These are phyloP conservation scores for Penicillium psychrosexuale DNA, from an alignment of 2,329 filamentous ascomycete species.

Conservation along the genomic window DNA sequence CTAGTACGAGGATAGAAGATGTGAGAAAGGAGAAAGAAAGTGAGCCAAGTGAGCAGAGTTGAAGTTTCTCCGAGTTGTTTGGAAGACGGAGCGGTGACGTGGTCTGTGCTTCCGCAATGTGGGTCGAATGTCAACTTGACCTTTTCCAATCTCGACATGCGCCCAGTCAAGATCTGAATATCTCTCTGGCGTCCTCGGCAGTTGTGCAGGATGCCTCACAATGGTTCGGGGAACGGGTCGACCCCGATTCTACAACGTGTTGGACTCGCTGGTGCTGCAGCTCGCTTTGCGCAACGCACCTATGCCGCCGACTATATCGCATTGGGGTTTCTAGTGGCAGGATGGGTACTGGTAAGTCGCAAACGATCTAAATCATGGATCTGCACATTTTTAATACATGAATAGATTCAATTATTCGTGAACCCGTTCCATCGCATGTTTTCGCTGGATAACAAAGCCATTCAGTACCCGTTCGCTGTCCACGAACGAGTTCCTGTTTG, in stretches of 20 bases:
- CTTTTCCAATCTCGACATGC: conserved; percentile 2
- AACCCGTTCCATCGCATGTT: conserved; percentile 95
- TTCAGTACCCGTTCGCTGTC: conserved; percentile 82
- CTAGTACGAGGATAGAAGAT: background rate
- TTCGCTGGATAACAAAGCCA: conserved; percentile 75
- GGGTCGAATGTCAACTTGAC: conserved; percentile 1
- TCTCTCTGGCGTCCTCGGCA: background rate
- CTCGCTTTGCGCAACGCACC: conserved; percentile 62
- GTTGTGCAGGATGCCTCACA: conserved; percentile 28
- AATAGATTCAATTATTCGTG: conserved; percentile 63
- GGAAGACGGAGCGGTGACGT: conserved; percentile 2
- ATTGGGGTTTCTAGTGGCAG: conserved; percentile 64
- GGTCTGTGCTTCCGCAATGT: conserved; percentile 17
- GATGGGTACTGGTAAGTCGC: conserved; percentile 49
- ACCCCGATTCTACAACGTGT: conserved; percentile 23
- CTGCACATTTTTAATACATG: background rate
- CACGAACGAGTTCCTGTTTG: conserved; percentile 77
- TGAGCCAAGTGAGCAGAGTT: background rate
- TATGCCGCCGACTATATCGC: conserved; percentile 89
- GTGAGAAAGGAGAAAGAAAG: background rate
- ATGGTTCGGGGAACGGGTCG: conserved; percentile 25
- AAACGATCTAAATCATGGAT: background rate
- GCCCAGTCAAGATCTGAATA: conserved; percentile 6
- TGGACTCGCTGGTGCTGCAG: conserved; percentile 48
- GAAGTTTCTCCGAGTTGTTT: background rate